phyloP scores from a whole-genome alignment of 2,329 filamentous ascomycete species.

The Cephalotrichum gorgonifer region DNA sequence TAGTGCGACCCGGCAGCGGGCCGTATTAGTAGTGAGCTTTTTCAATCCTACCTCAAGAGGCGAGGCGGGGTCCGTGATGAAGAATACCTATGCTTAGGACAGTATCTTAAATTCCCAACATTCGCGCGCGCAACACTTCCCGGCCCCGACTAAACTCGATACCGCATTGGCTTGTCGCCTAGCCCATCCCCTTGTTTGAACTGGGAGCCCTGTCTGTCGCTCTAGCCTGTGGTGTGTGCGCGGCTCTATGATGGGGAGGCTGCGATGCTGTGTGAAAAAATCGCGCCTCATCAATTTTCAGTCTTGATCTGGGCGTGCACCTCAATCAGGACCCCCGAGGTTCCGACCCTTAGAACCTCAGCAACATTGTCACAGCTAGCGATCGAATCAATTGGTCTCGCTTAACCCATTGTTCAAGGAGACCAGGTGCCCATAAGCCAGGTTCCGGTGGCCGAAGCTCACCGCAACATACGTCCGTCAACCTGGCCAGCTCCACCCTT shows the following conservation, averaged over 20 bases:
- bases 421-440: no score
- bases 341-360: background rate
- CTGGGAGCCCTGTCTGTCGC: no score
- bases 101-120: no score
- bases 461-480: background rate
- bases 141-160: no score
- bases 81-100: background rate
- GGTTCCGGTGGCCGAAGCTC: no score
- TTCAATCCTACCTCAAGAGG: background rate
- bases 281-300: background rate
- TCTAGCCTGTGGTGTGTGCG: background rate
- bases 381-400: no score
- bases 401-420: no score
- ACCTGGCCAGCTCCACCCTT: no score
- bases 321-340: background rate
- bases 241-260: background rate
- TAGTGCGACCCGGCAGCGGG: background rate
- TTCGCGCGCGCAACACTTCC: no score
- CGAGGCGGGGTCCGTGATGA: background rate
- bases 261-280: background rate
- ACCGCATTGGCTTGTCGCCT: no score
- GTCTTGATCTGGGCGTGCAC: background rate
- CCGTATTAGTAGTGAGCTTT: background rate
- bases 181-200: no score
- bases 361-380: no score